A percentile compares a stretch with the other conserved stretches of the same genome.
These are phyloP conservation scores for Stachybotrys echinatus DNA, from an alignment of 2,329 filamentous ascomycete genomes.

Conservation along the genomic window DNA sequence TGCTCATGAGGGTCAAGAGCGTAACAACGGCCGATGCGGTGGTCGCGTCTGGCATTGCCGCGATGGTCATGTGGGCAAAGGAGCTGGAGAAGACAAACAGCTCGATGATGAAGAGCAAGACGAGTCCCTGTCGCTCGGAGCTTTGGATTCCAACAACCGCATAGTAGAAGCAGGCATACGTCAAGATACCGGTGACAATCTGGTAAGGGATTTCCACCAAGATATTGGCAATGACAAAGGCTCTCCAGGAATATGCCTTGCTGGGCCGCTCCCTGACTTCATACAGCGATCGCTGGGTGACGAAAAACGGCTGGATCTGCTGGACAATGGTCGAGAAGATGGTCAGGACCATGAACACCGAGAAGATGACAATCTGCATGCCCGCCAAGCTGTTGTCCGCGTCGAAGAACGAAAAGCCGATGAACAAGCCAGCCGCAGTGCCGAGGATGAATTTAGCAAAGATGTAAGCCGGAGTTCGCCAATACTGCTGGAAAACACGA, in stretches of 20 bases:
- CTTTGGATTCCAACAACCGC: conserved; percentile 45
- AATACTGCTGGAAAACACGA: conserved; percentile 78
- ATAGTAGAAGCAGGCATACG: conserved; percentile 66
- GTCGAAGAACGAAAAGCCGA: conserved; percentile 67
- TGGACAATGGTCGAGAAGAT: conserved; percentile 68
- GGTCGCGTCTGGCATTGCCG: conserved; percentile 62
- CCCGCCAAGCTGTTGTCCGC: conserved; percentile 54
- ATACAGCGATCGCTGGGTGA: conserved; percentile 68
- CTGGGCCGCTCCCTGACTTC: conserved; percentile 71
- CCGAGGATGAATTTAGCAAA: conserved; percentile 65
- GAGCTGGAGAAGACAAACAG: conserved; percentile 68
- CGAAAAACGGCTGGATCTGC: conserved; percentile 72
- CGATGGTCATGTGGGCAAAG: conserved; percentile 70
- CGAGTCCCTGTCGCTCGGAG: conserved; percentile 55
- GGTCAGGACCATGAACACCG: conserved; percentile 69
- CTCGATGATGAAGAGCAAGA: conserved; percentile 59
- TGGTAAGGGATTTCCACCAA: conserved; percentile 70
- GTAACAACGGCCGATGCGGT: conserved; percentile 61
- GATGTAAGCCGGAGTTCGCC: conserved; percentile 74
- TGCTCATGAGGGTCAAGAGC: conserved; percentile 51
- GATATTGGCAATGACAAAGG: conserved; percentile 67
- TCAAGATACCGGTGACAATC: conserved; percentile 55
- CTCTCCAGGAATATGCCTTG: conserved; percentile 71
- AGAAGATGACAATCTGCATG: conserved; percentile 71
- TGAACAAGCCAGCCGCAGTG: conserved; percentile 59